Conservation (phyloP, 2,329 filamentous ascomycete species). For the Elsinoe arachidis region DNA sequence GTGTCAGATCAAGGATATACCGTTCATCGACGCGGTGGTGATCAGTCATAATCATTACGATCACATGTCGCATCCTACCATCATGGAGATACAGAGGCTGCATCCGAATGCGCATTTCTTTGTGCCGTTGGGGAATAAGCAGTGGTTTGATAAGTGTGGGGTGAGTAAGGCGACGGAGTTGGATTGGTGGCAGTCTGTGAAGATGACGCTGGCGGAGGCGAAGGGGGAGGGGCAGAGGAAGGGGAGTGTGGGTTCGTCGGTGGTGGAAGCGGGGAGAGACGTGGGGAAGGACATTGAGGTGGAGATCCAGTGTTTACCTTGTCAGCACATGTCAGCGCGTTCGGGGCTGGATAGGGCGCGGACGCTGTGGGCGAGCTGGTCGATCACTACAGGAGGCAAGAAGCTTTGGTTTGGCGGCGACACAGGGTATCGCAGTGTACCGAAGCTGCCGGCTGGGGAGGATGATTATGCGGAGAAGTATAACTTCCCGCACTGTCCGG, state of each 20-base stretch:
- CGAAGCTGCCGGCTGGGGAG: conserved; percentile 48
- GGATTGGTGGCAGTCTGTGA: conserved; percentile 88
- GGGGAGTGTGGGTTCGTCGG: background rate
- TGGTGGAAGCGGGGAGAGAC: conserved; percentile 1
- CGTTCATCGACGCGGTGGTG: conserved; percentile 49
- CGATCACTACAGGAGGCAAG: conserved; percentile 60
- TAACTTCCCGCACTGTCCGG: conserved; percentile 65
- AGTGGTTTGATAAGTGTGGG: conserved; percentile 67
- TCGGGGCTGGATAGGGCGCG: conserved; percentile 58
- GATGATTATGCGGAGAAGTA: conserved; percentile 67
- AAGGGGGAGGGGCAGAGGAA: conserved; percentile 13
- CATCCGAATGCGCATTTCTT: conserved; percentile 82
- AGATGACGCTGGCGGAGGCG: conserved; percentile 53
- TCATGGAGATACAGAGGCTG: conserved; percentile 59
- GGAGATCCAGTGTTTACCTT: conserved; percentile 68
- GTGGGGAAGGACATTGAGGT: conserved; percentile 50
- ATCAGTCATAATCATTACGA: conserved; percentile 93
- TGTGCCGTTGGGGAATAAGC: conserved; percentile 70
- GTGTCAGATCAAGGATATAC: conserved; percentile 41
- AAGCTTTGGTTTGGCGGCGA: conserved; percentile 83
- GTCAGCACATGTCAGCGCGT: conserved; percentile 72
- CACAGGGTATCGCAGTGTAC: conserved; percentile 79
- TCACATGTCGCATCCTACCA: conserved; percentile 70
- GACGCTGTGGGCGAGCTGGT: conserved; percentile 87
- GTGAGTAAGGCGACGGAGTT: conserved; percentile 74